These are phyloP conservation scores for Trichoderma brevicompactum DNA, from an alignment of 2,329 filamentous ascomycete genomes.

Conservation along the genomic window DNA sequence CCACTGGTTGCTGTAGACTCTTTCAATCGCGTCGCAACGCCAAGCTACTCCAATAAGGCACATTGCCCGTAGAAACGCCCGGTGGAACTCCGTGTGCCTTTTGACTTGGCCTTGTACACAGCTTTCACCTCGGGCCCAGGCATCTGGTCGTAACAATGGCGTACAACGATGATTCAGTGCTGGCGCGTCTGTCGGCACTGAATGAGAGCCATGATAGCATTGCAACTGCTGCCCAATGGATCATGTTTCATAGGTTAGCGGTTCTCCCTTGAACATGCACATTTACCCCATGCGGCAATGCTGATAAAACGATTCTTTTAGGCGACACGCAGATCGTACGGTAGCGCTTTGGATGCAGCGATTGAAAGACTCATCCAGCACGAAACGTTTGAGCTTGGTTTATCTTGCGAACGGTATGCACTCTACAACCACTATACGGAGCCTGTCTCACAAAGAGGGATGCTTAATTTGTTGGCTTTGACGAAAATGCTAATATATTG, in stretches of 20 bases:
- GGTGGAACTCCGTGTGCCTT: background rate
- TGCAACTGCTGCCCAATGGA: constrained; percentile 95
- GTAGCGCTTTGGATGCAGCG: constrained; percentile 90
- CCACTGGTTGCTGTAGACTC: constrained; percentile 39
- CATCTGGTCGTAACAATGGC: constrained; percentile 64
- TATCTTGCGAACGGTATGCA: constrained; percentile 89
- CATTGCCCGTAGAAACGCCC: constrained; percentile 32
- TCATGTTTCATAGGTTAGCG: constrained; percentile 93
- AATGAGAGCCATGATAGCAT: constrained; percentile 99
- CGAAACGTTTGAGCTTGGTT: constrained; percentile 86
- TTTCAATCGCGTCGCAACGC: constrained; percentile 38
- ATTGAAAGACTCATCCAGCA: constrained; percentile 82
- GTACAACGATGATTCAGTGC: constrained; percentile 93
- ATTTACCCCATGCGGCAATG: background rate
- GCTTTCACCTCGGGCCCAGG: background rate
- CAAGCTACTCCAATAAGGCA: constrained; percentile 30
- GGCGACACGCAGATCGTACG: constrained; percentile 89
- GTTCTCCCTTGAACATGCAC: background rate
- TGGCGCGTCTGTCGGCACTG: constrained; percentile 90
- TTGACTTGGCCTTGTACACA: background rate
- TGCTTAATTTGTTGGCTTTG: background rate
- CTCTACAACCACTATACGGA: background rate
- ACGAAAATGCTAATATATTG: constrained; percentile 10
- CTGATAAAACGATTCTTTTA: constrained; percentile 42
- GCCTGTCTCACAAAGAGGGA: background rate